phyloP scores from a whole-genome alignment of 169 alveolate species.

The Blepharisma undulans region DNA sequence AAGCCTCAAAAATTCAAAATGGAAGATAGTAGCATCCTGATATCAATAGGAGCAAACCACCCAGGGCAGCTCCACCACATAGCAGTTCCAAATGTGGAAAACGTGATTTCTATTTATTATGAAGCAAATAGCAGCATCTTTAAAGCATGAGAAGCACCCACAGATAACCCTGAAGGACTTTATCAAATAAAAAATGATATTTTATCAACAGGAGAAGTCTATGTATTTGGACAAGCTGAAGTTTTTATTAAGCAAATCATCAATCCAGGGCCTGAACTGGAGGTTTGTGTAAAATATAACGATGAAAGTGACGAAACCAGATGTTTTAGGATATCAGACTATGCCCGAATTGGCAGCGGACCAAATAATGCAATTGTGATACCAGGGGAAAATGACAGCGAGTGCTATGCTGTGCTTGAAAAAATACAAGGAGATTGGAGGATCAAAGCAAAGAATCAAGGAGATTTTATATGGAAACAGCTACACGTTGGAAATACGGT shows the following conservation, averaged over 20 bases:
- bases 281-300: not conserved
- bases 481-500: not conserved
- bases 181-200: not conserved
- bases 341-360: not conserved
- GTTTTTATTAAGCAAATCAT: not conserved
- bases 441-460: not conserved
- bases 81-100: not conserved
- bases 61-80: not conserved
- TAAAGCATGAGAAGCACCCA: not conserved
- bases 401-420: not conserved
- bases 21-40: not conserved
- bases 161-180: not conserved
- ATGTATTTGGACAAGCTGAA: not conserved
- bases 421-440: not conserved
- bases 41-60: not conserved
- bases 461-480: not conserved
- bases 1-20: not conserved
- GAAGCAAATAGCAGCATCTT: not conserved
- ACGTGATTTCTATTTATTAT: not conserved
- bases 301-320: not conserved
- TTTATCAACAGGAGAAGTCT: not conserved
- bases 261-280: not conserved
- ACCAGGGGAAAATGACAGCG: not conserved
- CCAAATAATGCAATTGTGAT: not conserved
- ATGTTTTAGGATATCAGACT: not conserved